Evolutionary conservation across 169 alveolate species (phyloP).

Genomic region (Babesia divergens): DNA sequence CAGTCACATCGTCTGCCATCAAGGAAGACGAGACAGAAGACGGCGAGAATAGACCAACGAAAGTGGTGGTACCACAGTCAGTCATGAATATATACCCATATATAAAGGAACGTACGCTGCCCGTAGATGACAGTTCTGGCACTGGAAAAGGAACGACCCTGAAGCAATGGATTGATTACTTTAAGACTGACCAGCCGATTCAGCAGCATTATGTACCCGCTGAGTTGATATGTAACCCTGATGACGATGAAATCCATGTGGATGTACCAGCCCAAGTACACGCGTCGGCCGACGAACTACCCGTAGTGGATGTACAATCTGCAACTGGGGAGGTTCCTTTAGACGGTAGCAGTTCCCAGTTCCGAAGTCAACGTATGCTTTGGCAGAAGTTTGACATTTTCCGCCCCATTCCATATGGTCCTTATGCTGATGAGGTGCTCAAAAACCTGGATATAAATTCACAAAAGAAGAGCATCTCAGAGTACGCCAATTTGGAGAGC

Average conservation of each 20-base stretch:
- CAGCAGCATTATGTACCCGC: background rate
- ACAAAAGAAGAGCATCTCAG: conserved; percentile 13
- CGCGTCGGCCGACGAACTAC: background rate
- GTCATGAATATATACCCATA: background rate
- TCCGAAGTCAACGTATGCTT: conserved; percentile 41
- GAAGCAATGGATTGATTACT: background rate
- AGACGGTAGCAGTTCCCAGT: conserved; percentile 15
- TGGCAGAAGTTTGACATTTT: conserved; percentile 62
- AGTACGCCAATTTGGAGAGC: conserved; percentile 11
- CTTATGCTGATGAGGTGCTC: conserved; percentile 1
- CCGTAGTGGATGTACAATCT: conserved; percentile 19
- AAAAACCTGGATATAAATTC: conserved; percentile 3
- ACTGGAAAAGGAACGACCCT: background rate
- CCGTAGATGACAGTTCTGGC: background rate
- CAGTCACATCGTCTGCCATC: conserved; percentile 13
- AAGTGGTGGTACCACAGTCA: background rate
- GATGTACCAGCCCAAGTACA: background rate
- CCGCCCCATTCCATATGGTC: conserved; percentile 35
- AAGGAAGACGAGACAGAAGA: background rate
- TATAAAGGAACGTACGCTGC: background rate
- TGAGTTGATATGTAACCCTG: background rate
- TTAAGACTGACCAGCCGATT: background rate
- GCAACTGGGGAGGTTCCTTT: background rate
- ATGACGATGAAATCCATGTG: background rate
- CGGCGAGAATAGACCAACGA: background rate